Conservation (phyloP, 345 rosid genomes). For the Rhizophora mangle region DNA sequence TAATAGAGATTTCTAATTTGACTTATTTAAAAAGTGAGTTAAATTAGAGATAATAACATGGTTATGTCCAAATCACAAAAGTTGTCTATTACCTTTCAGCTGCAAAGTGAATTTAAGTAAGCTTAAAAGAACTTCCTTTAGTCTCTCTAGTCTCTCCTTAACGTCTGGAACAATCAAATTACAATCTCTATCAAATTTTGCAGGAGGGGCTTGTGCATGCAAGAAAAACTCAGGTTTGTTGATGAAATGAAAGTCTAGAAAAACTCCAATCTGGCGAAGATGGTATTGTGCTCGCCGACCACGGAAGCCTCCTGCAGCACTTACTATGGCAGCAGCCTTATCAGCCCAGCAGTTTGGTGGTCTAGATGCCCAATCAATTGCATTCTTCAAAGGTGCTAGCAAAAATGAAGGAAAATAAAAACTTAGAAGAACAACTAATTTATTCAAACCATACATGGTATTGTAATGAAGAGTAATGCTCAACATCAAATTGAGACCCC, state of each 20-base stretch:
- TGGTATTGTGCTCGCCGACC: slow-evolving; percentile 69
- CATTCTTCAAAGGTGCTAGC: slow-evolving; percentile 80
- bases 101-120: slow-evolving; percentile 55
- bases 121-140: slow-evolving; percentile 54
- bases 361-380: slow-evolving; percentile 90
- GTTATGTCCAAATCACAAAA: no score
- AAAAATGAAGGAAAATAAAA: neutral
- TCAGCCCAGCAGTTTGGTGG: slow-evolving; percentile 81
- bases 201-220: slow-evolving; percentile 64
- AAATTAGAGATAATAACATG: no score
- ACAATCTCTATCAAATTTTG: slow-evolving; percentile 70
- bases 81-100: slow-evolving; percentile 26
- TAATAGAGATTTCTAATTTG: no score
- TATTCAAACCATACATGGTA: no score
- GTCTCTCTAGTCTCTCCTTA: slow-evolving; percentile 48
- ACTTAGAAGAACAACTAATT: neutral
- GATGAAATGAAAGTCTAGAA: slow-evolving; percentile 79
- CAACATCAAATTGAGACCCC: no score
- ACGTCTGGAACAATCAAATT: slow-evolving; percentile 51
- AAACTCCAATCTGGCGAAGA: slow-evolving; percentile 83
- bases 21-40: no score
- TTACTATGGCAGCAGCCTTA: slow-evolving; percentile 80
- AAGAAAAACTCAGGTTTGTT: slow-evolving; percentile 77
- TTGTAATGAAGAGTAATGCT: no score
- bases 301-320: slow-evolving; percentile 58